These are phyloP conservation scores for Juglanconis juglandina DNA, from an alignment of 2,329 filamentous ascomycete genomes.

Conservation along the genomic window DNA sequence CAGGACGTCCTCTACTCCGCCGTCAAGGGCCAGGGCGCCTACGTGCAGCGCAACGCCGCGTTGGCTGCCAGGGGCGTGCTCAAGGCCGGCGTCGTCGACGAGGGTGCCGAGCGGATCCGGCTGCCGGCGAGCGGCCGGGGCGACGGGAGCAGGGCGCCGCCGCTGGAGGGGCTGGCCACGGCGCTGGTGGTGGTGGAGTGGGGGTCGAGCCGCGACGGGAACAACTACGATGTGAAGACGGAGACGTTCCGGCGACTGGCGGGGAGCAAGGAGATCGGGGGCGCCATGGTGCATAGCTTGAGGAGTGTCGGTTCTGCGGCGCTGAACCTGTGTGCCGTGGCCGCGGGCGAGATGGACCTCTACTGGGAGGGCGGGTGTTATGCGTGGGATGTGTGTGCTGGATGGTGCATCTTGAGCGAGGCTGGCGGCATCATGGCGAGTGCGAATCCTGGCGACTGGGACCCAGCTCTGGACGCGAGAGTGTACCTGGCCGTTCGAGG, in stretches of 20 bases:
- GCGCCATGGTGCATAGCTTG: conserved; percentile 73
- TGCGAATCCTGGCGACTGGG: conserved; percentile 71
- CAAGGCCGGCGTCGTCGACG: neutral
- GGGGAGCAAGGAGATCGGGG: conserved; percentile 57
- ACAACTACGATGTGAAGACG: conserved; percentile 68
- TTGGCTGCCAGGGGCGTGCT: conserved; percentile 35
- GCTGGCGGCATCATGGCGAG: conserved; percentile 70
- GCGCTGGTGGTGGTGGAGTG: conserved; percentile 70
- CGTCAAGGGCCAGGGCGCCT: conserved; percentile 66
- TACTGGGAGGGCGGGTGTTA: conserved; percentile 86
- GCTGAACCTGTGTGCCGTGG: conserved; percentile 70
- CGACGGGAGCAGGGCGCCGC: conserved; percentile 43
- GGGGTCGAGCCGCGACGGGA: conserved; percentile 64
- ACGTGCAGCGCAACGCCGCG: conserved; percentile 43
- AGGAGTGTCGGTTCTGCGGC: conserved; percentile 71
- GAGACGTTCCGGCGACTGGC: conserved; percentile 62
- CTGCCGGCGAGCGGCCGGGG: conserved; percentile 38
- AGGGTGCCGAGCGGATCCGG: conserved; percentile 16
- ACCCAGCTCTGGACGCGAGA: conserved; percentile 55
- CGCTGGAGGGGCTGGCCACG: conserved; percentile 57
- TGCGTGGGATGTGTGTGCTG: conserved; percentile 82
- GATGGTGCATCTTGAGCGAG: conserved; percentile 72
- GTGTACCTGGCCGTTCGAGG: conserved; percentile 62
- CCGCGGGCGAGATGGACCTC: conserved; percentile 65
- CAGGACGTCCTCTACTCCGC: conserved; percentile 66